These are phyloP conservation scores for Tagetes patula DNA, from an alignment of 129 eudicot genomes.

Conservation along the genomic window DNA sequence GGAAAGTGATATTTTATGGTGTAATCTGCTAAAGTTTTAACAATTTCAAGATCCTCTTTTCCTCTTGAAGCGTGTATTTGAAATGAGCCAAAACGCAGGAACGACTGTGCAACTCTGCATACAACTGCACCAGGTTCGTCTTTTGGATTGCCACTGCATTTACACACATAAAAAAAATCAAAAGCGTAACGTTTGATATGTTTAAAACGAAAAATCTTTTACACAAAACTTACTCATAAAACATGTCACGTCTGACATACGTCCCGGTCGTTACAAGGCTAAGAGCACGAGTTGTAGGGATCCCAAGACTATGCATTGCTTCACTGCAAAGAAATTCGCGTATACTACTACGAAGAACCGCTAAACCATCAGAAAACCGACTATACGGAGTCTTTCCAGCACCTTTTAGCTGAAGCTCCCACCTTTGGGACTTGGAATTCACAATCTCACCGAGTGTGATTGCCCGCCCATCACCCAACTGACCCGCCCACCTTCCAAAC, in stretches of 20 bases:
- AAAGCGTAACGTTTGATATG: neutral
- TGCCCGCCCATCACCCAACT: conserved; percentile 96
- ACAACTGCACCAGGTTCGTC: conserved; percentile 98
- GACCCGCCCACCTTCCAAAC: conserved; percentile 98
- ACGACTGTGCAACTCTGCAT: conserved; percentile 95
- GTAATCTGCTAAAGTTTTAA: conserved; percentile 81
- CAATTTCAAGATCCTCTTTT: conserved; percentile 69
- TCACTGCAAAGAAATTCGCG: conserved; percentile 97
- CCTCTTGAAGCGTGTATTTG: conserved; percentile 93
- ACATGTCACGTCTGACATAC: conserved; percentile 85
- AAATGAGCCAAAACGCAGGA: conserved; percentile 94
- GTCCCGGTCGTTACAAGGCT: conserved; percentile 91
- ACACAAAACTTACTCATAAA: conserved; percentile 72
- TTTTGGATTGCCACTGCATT: conserved; percentile 94
- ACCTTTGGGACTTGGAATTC: conserved; percentile 67
- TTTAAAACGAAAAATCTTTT: neutral
- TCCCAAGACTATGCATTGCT: conserved; percentile 87
- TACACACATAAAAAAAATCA: neutral
- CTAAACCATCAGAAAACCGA: conserved; percentile 95
- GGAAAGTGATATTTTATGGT: conserved; percentile 87
- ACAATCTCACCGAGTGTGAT: conserved; percentile 88
- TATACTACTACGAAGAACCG: conserved; percentile 89
- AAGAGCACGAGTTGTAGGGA: conserved; percentile 97
- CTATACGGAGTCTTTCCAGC: conserved; percentile 97
- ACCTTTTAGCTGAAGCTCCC: conserved; percentile 97